Evolutionary conservation across 495 filamentous ascomycete species (phyloP).

Genomic region (Paragyromitra xinjiangensis): DNA sequence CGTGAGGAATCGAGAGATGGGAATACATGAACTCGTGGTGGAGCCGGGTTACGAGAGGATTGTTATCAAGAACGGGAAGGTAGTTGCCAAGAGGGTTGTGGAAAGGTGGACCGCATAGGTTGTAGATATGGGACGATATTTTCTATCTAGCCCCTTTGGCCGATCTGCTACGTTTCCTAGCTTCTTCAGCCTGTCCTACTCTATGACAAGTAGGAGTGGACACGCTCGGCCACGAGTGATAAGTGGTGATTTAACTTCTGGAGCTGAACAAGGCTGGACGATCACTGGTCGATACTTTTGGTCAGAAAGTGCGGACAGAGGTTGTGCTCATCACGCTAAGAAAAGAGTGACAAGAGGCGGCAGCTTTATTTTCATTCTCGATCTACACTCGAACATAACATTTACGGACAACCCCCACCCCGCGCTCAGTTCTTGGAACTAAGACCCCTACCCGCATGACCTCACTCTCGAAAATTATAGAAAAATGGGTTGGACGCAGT

Average conservation of each 20-base stretch:
- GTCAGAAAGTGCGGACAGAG: neutral
- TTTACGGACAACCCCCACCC: too few relatives aligned
- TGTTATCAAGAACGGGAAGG: conserved; percentile 37
- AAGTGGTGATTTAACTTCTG: neutral
- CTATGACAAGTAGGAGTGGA: too few relatives aligned
- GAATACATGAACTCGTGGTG: conserved; percentile 39
- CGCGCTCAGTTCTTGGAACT: too few relatives aligned
- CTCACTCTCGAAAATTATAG: neutral
- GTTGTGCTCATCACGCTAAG: neutral
- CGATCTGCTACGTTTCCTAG: too few relatives aligned
- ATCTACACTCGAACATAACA: neutral
- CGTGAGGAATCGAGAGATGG: conserved; percentile 29
- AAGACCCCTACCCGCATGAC: too few relatives aligned
- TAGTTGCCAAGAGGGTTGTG: conserved; percentile 32
- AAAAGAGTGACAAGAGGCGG: neutral
- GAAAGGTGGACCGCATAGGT: conserved; percentile 28
- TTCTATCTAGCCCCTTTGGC: too few relatives aligned
- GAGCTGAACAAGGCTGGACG: neutral
- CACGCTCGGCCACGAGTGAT: neutral
- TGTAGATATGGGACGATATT: neutral
- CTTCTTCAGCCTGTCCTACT: too few relatives aligned
- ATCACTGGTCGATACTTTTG: neutral
- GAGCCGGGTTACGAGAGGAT: conserved; percentile 39
- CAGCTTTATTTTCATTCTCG: neutral
- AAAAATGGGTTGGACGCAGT: neutral